Conservation (phyloP, 2,329 filamentous ascomycete species). For the Aureobasidium sp. region DNA sequence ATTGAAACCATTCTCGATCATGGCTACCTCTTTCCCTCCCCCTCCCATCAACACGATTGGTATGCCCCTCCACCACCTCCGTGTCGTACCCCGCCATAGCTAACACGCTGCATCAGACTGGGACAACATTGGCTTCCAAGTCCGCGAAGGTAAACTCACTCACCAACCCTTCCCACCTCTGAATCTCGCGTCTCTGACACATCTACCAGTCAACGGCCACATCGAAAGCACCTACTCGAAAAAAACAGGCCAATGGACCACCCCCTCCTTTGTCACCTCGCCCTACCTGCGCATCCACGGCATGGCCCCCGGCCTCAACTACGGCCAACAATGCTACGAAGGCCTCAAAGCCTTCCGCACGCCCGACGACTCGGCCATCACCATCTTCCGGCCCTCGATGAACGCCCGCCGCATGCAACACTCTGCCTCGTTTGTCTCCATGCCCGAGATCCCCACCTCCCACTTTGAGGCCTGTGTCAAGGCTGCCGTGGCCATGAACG, state of each 20-base stretch:
- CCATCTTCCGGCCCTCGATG: conserved; percentile 77
- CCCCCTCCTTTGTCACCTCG: conserved; percentile 69
- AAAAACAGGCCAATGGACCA: conserved; percentile 65
- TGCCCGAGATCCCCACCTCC: conserved; percentile 68
- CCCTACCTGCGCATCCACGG: conserved; percentile 85
- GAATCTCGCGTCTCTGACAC: neutral
- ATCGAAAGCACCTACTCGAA: conserved; percentile 78
- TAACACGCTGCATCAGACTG: conserved; percentile 52
- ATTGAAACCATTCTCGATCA: conserved; percentile 9
- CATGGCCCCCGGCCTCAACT: conserved; percentile 92
- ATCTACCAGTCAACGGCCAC: conserved; percentile 73
- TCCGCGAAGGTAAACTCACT: conserved; percentile 87
- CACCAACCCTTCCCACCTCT: conserved; percentile 17
- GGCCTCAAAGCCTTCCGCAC: conserved; percentile 93
- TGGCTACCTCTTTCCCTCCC: conserved; percentile 54
- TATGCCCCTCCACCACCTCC: conserved; percentile 24
- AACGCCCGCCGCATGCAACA: conserved; percentile 81
- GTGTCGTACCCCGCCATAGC: neutral
- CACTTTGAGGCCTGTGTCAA: conserved; percentile 69
- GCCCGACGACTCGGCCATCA: conserved; percentile 59
- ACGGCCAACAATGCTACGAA: conserved; percentile 95
- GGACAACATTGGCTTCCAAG: conserved; percentile 84
- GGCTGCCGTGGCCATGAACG: conserved; percentile 78
- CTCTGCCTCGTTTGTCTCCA: conserved; percentile 72
- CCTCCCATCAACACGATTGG: conserved; percentile 68